Evolutionary conservation across 495 filamentous ascomycete species (phyloP).

Genomic region (Daldinia vernicosa): DNA sequence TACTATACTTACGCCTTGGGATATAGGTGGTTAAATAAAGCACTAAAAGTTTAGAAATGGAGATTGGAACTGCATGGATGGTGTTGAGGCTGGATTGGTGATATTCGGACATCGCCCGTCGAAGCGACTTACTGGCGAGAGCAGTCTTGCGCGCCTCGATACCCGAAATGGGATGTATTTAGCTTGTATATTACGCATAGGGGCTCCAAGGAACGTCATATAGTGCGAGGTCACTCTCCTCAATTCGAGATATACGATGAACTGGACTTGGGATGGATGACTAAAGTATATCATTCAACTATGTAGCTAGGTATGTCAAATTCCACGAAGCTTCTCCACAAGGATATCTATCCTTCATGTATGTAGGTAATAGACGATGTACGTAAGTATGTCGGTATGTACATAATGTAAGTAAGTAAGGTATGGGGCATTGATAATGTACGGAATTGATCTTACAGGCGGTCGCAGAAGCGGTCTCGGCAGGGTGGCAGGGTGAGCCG

Average conservation of each 20-base stretch:
- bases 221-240: constrained; percentile 46
- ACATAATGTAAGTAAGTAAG: no score
- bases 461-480: constrained; percentile 37
- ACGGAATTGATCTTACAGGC: constrained; percentile 31
- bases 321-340: background rate
- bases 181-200: constrained; percentile 30
- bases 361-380: constrained; percentile 6
- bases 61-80: constrained; percentile 37
- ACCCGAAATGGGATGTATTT: constrained; percentile 26
- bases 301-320: background rate
- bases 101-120: constrained; percentile 16
- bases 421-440: constrained; percentile 19
- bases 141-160: constrained; percentile 27
- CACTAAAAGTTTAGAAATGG: constrained; percentile 36
- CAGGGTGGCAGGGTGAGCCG: constrained; percentile 31
- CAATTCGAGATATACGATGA: constrained; percentile 37
- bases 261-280: constrained; percentile 5
- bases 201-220: constrained; percentile 25
- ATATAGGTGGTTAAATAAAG: constrained; percentile 9
- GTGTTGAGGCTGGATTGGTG: constrained; percentile 31
- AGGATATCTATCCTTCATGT: background rate
- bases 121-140: constrained; percentile 26
- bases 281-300: background rate
- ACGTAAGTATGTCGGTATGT: constrained; percentile 12
- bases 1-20: constrained; percentile 31